Evolutionary conservation across 2,329 filamentous ascomycete species (phyloP).

Genomic region (Cryphonectria naterciae): DNA sequence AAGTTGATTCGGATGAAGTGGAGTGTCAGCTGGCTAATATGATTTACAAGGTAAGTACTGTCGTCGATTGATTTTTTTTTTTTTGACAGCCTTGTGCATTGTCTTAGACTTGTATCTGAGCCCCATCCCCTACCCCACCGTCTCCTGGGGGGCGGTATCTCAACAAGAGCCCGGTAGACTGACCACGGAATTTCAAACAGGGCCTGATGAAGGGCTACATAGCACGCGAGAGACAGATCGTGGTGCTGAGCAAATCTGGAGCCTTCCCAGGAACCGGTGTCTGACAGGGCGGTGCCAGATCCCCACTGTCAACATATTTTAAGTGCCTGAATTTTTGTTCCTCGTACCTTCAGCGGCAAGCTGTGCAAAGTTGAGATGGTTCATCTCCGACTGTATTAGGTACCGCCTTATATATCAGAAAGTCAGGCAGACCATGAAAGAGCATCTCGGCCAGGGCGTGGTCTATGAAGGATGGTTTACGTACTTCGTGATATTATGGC

Average conservation of each 20-base stretch:
- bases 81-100: background rate
- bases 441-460: background rate
- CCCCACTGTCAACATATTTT: no score
- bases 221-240: conserved; percentile 82
- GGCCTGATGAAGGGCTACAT: conserved; percentile 98
- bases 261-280: conserved; percentile 91
- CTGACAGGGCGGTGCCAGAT: conserved; percentile 38
- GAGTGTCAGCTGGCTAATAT: conserved; percentile 95
- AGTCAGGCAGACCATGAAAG: background rate
- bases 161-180: conserved; percentile 31
- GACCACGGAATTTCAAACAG: conserved; percentile 49
- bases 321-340: background rate
- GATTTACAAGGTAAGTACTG: conserved; percentile 83
- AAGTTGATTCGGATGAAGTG: conserved; percentile 86
- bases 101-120: background rate
- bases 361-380: background rate
- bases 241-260: conserved; percentile 89
- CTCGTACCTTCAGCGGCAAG: background rate
- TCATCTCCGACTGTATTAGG: background rate
- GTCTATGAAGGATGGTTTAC: background rate
- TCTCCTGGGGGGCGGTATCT: background rate
- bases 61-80: background rate
- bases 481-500: background rate
- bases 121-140: background rate
- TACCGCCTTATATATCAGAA: background rate